Evolutionary conservation across 768 basidiomycete species (phyloP).

Genomic region (Stropharia rugosoannulata): DNA sequence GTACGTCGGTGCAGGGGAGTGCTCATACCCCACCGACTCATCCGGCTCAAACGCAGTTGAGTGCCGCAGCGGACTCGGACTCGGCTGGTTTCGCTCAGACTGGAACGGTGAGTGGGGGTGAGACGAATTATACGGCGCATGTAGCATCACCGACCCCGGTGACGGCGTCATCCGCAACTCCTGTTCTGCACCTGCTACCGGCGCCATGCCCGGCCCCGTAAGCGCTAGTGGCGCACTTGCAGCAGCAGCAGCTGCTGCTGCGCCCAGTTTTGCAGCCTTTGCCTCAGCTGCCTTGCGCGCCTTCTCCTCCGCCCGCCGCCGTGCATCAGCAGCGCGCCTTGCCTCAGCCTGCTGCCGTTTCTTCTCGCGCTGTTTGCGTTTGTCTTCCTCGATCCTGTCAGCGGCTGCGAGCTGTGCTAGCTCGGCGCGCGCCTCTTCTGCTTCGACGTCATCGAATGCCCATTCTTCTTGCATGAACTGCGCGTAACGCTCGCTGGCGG

Average conservation of each 20-base stretch:
- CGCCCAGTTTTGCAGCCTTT: constrained; percentile 17
- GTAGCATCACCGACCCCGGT: constrained; percentile 2
- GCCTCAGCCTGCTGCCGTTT: constrained; percentile 54
- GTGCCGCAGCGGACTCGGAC: constrained; percentile 43
- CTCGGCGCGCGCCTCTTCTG: constrained; percentile 59
- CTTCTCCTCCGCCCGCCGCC: constrained; percentile 20
- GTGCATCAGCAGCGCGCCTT: constrained; percentile 28
- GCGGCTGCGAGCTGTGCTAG: constrained; percentile 34
- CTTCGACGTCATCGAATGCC: constrained; percentile 74
- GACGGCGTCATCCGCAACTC: too few species aligned
- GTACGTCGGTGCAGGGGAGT: constrained; percentile 51
- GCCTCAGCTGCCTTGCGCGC: constrained; percentile 12
- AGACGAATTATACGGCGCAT: neutral
- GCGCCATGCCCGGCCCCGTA: too few species aligned
- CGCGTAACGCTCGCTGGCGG: constrained; percentile 79
- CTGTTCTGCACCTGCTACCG: too few species aligned
- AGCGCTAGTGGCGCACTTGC: constrained; percentile 11
- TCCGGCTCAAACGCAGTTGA: constrained; percentile 36
- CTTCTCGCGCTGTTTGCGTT: constrained; percentile 44
- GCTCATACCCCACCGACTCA: constrained; percentile 31
- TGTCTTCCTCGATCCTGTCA: constrained; percentile 46
- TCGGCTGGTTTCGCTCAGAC: constrained; percentile 23
- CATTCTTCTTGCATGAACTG: constrained; percentile 87
- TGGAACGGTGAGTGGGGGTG: neutral
- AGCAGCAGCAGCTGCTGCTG: constrained; percentile 16